A percentile compares a stretch with the other conserved stretches of the same genome.
Evolutionary conservation across 1,284 basidiomycete species (phyloP).

Genomic region (Xerocomus tenax): DNA sequence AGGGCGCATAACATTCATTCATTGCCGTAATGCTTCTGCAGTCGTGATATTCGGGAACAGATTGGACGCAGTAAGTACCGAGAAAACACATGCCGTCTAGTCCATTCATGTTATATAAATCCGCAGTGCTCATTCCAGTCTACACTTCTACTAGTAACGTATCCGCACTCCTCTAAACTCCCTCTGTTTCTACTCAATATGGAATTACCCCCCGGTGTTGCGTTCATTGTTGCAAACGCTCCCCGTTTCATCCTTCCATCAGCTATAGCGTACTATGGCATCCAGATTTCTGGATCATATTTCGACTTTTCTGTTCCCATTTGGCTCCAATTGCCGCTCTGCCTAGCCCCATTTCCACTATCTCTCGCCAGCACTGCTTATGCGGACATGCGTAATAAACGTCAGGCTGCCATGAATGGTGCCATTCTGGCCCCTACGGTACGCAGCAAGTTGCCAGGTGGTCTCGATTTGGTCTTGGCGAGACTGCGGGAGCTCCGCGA

Average conservation of each 20-base stretch:
- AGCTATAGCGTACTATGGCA: slow-evolving; percentile 10
- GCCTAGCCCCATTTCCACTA: slow-evolving; percentile 24
- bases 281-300: slow-evolving; percentile 5
- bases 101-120: slow-evolving; percentile 11
- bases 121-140: background rate
- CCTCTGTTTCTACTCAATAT: slow-evolving; percentile 3
- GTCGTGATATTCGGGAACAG: background rate
- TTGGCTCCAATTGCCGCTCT: slow-evolving; percentile 20
- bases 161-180: background rate
- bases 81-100: slow-evolving; percentile 7
- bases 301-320: slow-evolving; percentile 6
- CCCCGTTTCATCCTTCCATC: slow-evolving; percentile 21
- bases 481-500: slow-evolving; percentile 20
- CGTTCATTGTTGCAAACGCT: slow-evolving; percentile 16
- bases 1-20: background rate
- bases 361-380: slow-evolving; percentile 19
- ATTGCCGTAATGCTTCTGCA: background rate
- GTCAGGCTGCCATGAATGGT: slow-evolving; percentile 28
- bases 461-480: slow-evolving; percentile 25
- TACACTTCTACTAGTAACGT: background rate
- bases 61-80: background rate
- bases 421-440: slow-evolving; percentile 30
- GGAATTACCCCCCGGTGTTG: slow-evolving; percentile 27
- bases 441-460: slow-evolving; percentile 29
- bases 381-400: slow-evolving; percentile 21